phyloP scores from a whole-genome alignment of 116 monocot genomes.

The Zostera marina region DNA sequence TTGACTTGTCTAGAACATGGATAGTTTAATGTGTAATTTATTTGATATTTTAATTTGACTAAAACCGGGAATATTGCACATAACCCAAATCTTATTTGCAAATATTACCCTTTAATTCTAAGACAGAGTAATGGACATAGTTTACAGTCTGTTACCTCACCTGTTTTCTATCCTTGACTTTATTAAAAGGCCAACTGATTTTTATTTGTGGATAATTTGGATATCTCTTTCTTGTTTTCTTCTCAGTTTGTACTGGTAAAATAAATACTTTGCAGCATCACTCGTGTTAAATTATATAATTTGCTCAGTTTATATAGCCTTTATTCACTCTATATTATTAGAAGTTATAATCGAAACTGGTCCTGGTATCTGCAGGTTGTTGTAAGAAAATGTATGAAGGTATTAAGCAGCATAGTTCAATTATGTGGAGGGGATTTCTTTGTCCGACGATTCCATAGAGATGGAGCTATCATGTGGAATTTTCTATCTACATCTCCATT shows the following conservation, averaged over 20 bases:
- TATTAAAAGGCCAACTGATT: background rate
- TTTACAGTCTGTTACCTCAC: background rate
- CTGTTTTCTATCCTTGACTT: background rate
- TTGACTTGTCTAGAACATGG: too few relatives aligned
- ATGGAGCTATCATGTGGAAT: conserved; percentile 64
- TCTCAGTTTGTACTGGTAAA: background rate
- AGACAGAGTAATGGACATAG: background rate
- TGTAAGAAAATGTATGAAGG: conserved; percentile 42
- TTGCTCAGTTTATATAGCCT: too few relatives aligned
- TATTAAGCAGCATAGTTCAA: conserved; percentile 35
- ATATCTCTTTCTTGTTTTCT: background rate
- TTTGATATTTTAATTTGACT: too few relatives aligned
- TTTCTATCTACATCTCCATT: conserved; percentile 42
- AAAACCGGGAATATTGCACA: too few relatives aligned
- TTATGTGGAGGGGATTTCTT: conserved; percentile 80
- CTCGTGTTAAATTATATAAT: too few relatives aligned
- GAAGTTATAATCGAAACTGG: background rate
- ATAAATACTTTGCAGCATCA: background rate
- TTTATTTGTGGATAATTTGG: background rate
- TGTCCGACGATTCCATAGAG: conserved; percentile 60
- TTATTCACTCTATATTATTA: background rate
- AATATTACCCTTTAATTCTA: too few relatives aligned
- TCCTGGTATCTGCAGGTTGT: conserved; percentile 32
- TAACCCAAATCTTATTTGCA: too few relatives aligned
- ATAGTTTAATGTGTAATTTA: too few relatives aligned